A percentile compares a stretch with the other conserved stretches of the same genome.
phyloP scores from a whole-genome alignment of 202 grass and related monocot species.

The Brachypodium distachyon region DNA sequence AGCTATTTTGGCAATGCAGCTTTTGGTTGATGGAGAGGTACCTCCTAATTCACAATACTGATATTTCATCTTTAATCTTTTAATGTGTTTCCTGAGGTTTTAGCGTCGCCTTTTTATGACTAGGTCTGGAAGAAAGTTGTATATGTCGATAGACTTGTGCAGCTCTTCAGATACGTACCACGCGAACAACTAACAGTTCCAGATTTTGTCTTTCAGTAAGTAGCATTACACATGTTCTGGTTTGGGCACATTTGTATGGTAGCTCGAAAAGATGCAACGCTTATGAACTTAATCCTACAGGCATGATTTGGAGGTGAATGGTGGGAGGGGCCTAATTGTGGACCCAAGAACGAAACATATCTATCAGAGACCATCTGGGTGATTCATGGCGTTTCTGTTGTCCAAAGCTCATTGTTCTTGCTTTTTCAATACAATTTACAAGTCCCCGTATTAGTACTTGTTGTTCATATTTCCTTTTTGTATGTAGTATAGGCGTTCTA shows the following conservation, averaged over 20 bases:
- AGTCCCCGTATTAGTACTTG: slow-evolving; percentile 14
- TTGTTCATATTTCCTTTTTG: slow-evolving; percentile 20
- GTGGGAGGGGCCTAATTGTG: slow-evolving; percentile 80
- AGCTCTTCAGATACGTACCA: slow-evolving; percentile 91
- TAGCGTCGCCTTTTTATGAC: background rate
- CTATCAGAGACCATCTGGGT: slow-evolving; percentile 75
- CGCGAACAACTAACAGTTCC: slow-evolving; percentile 92
- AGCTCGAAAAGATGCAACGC: background rate
- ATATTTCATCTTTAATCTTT: background rate
- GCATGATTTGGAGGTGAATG: slow-evolving; percentile 97
- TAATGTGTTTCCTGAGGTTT: background rate
- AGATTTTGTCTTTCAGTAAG: slow-evolving; percentile 99
- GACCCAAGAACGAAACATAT: slow-evolving; percentile 96
- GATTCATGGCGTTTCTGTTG: slow-evolving; percentile 15
- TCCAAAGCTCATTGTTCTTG: slow-evolving; percentile 8
- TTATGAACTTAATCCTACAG: slow-evolving; percentile 23
- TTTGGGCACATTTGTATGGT: background rate
- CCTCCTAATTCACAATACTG: background rate
- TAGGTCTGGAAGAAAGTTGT: slow-evolving; percentile 96
- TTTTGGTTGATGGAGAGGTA: slow-evolving; percentile 95
- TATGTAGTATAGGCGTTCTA: slow-evolving; percentile 18
- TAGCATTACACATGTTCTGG: background rate
- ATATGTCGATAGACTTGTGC: slow-evolving; percentile 84
- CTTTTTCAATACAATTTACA: slow-evolving; percentile 1
- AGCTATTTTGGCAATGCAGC: slow-evolving; percentile 72